Conservation (phyloP, 371 early-diverging fungal genomes). For the Syncephalastrum sp. region DNA sequence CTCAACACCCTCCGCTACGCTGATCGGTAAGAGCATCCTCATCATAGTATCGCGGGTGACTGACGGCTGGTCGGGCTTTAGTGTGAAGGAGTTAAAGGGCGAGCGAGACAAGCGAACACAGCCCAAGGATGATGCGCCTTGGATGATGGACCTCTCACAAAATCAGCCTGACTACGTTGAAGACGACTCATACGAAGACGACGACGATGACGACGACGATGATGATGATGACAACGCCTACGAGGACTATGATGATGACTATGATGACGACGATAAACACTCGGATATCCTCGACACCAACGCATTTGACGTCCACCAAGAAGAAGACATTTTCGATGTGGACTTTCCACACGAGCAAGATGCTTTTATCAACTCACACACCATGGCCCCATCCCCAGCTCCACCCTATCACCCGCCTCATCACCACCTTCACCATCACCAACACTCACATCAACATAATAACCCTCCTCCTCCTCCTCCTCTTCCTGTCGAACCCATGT, state of each 20-base stretch:
- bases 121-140: neutral
- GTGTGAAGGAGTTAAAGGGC: constrained; percentile 89
- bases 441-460: constrained; percentile 1
- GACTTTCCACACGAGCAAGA: constrained; percentile 52
- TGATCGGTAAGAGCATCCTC: constrained; percentile 66
- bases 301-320: constrained; percentile 44
- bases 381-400: constrained; percentile 10
- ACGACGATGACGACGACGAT: constrained; percentile 8
- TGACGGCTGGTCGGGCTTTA: constrained; percentile 11
- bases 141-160: neutral
- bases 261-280: constrained; percentile 26
- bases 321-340: constrained; percentile 53
- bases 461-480: no score
- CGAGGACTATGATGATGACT: constrained; percentile 20
- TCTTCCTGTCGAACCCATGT: no score
- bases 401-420: constrained; percentile 3
- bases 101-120: constrained; percentile 38
- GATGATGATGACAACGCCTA: constrained; percentile 8
- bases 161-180: neutral
- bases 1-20: constrained; percentile 99
- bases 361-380: constrained; percentile 23
- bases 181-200: constrained; percentile 3
- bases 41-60: neutral
- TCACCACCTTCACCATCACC: neutral
- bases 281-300: constrained; percentile 42